Base-by-base conservation (phyloP, 1,284 basidiomycete species). In the Sanghuangporus sanghuang region DNA sequence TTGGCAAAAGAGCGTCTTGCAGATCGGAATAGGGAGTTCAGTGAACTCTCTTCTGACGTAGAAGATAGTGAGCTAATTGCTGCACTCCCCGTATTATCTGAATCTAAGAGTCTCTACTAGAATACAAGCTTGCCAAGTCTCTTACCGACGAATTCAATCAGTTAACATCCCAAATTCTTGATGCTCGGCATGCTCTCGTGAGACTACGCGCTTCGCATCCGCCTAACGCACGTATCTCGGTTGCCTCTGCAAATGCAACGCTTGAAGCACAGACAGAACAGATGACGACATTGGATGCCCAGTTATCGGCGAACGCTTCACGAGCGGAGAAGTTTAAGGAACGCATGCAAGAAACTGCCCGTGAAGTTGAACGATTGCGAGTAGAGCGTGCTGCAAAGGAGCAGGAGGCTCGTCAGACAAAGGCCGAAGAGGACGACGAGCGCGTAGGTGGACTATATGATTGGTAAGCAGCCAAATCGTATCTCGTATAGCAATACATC, bases 121-220 rank as follows among this genome's bases (percentile, higher is more conserved):
- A 90, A 67, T 88, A 86, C 67, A 72, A 77, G 53, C 81, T 80
- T 66, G 81, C 84, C 0, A 83, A 81, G 52, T 72, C 77, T 2
- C 72, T 84, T 6, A 81, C 85, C 0, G 74, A 79, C 7, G 84
- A 85, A 67, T 85, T 87, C 2, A 75, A 83, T 18, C 69, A 77
- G 0, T 80, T 92, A 2, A 81, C 86, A 14, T 87, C 89, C 68
- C 83, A 89, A 72, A 92, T 94, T 66, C 81, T 91, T 59, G 91
- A 94, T 70, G 85, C 92, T 52, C 86, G 90, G 46, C 82, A 93
- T 2, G 84, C 88, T 5, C 78, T 94, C 44, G 87, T 87, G 8
- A 84, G 93, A 1, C 83, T 94, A 7, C 85, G 90, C 36, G 87
- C 92, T 64, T 83, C 85, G 1, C 85, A 94, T 68, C 92, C 92